A percentile compares a stretch with the other conserved stretches of the same genome.
Conservation (phyloP, 768 basidiomycete genomes). For the Podaxis sp. region DNA sequence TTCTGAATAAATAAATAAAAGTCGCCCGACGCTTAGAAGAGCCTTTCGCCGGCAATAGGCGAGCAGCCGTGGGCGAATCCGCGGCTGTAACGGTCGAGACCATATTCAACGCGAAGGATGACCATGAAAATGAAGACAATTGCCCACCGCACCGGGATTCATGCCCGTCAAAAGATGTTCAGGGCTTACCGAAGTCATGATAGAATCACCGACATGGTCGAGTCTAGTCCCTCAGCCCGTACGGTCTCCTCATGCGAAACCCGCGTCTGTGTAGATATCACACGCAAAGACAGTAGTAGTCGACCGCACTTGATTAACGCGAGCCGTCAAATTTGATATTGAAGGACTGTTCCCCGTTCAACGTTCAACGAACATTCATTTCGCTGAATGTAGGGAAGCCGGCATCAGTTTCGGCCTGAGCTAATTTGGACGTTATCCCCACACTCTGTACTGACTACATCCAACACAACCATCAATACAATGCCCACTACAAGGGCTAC, state of each 20-base stretch:
- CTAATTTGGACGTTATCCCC: neutral
- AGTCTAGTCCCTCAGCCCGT: neutral
- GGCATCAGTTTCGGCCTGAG: neutral
- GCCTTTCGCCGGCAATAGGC: neutral
- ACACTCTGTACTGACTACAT: neutral
- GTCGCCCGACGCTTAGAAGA: neutral
- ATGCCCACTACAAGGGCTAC: neutral
- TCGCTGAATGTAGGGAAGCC: neutral
- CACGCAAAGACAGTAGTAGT: no score
- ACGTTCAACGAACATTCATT: no score
- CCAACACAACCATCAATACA: neutral
- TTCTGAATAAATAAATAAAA: neutral
- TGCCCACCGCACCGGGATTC: neutral
- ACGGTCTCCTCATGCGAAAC: neutral
- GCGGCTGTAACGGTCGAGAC: neutral
- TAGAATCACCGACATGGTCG: neutral
- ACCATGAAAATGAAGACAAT: neutral
- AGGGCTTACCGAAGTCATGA: neutral
- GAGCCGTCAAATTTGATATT: no score
- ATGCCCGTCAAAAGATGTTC: neutral
- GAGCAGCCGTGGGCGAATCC: neutral
- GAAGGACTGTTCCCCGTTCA: no score
- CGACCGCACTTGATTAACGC: no score
- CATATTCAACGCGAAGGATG: neutral
- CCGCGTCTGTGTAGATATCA: no score